Conservation (phyloP, 768 basidiomycete genomes). For the Lentinula edodes region DNA sequence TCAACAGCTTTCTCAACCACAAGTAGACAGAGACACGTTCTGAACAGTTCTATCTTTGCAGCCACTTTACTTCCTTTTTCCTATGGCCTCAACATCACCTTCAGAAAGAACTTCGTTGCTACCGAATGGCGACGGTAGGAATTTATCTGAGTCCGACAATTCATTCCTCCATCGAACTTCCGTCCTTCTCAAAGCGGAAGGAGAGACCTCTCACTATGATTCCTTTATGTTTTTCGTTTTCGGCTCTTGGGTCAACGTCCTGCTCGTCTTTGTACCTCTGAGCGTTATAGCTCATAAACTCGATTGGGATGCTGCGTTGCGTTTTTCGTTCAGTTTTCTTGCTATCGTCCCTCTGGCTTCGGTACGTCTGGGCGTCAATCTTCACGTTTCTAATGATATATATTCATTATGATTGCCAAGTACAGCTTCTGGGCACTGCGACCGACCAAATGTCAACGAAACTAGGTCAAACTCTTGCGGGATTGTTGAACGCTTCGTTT, state of each 20-base stretch:
- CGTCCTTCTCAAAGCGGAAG: conserved; percentile 47
- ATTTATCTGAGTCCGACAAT: conserved; percentile 5
- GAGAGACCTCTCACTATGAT: conserved; percentile 53
- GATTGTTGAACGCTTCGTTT: conserved; percentile 80
- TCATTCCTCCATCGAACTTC: conserved; percentile 24
- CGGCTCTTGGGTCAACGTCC: conserved; percentile 65
- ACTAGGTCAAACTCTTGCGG: conserved; percentile 81
- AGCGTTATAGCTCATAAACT: conserved; percentile 57
- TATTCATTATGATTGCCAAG: conserved; percentile 3
- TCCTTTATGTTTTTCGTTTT: conserved; percentile 60
- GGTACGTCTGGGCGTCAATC: conserved; percentile 32
- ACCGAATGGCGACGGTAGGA: conserved; percentile 25
- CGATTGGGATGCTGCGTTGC: conserved; percentile 71
- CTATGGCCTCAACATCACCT: conserved; percentile 26
- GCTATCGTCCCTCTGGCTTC: conserved; percentile 87
- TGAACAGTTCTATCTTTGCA: background rate
- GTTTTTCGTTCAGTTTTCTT: conserved; percentile 71
- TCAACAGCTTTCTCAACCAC: conserved; percentile 5
- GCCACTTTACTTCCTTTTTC: conserved; percentile 10
- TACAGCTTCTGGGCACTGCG: conserved; percentile 69
- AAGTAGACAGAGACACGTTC: background rate
- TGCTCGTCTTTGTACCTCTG: conserved; percentile 79
- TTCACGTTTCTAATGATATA: background rate
- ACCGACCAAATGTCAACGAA: conserved; percentile 77
- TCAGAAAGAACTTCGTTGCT: conserved; percentile 47